Evolutionary conservation across 306 rosid genomes (phyloP).

Genomic region (Trifolium subterraneum): DNA sequence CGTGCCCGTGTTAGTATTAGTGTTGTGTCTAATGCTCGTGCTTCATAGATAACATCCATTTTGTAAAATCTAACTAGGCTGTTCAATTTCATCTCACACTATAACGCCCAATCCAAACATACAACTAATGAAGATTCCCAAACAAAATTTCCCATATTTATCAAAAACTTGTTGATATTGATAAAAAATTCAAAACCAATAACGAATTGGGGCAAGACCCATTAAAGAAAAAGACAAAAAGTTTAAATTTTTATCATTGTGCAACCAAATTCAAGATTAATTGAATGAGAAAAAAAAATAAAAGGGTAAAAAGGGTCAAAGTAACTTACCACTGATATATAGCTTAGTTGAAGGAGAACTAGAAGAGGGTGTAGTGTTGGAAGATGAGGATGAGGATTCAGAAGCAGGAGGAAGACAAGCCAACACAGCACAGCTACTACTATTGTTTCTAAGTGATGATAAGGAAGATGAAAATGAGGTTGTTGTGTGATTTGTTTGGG

Average conservation of each 20-base stretch:
- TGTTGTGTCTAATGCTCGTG: not conserved
- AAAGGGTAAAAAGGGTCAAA: slow-evolving; percentile 24
- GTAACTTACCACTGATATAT: slow-evolving; percentile 77
- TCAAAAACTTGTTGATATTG: not conserved
- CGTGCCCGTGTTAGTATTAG: not conserved
- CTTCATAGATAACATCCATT: not conserved
- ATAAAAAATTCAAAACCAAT: slow-evolving; percentile 1
- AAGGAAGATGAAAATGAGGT: slow-evolving; percentile 31
- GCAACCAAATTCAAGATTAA: not conserved
- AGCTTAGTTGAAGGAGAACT: slow-evolving; percentile 63
- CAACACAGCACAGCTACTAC: slow-evolving; percentile 37
- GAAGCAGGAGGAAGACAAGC: slow-evolving; percentile 53
- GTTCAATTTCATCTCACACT: not conserved
- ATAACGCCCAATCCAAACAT: not conserved
- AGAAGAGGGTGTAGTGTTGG: slow-evolving; percentile 10
- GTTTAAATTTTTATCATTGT: slow-evolving; percentile 21
- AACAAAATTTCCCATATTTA: not conserved
- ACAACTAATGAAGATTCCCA: not conserved
- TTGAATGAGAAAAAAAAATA: not conserved
- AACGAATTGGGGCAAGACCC: slow-evolving; percentile 17
- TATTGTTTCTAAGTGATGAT: slow-evolving; percentile 30
- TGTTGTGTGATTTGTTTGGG: slow-evolving; percentile 22
- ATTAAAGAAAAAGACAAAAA: not conserved
- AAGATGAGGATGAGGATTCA: slow-evolving; percentile 40
- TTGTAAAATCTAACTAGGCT: not conserved